These are phyloP conservation scores for Boletus sp. DNA, from an alignment of 1,284 basidiomycete species.

Conservation along the genomic window DNA sequence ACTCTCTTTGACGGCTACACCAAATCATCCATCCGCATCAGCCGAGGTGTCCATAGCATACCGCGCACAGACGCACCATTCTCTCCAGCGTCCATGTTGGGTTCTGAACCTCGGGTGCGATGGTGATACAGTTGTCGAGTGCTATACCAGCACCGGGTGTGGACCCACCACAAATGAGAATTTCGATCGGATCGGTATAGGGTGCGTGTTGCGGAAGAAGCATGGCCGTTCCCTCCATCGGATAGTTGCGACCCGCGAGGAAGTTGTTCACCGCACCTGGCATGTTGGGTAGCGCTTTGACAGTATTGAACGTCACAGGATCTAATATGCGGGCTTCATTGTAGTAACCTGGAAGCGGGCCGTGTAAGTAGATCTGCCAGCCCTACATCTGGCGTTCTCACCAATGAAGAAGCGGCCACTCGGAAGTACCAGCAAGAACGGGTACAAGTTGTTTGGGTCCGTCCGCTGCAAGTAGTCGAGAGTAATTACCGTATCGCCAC, in stretches of 20 bases:
- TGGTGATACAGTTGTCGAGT: constrained; percentile 51
- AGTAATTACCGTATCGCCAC: constrained; percentile 39
- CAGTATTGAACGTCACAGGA: constrained; percentile 57
- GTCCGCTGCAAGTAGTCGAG: constrained; percentile 53
- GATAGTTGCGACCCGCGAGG: constrained; percentile 70
- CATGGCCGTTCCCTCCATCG: constrained; percentile 66
- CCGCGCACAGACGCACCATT: constrained; percentile 3
- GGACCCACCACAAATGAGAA: constrained; percentile 77
- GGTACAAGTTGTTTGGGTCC: constrained; percentile 73
- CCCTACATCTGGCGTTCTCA: constrained; percentile 25
- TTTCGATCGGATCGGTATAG: constrained; percentile 60
- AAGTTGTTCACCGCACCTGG: constrained; percentile 75
- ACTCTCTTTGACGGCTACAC: constrained; percentile 68
- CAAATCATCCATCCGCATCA: not conserved
- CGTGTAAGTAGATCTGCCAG: not conserved
- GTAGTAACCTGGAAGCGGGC: constrained; percentile 53
- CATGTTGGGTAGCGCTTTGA: constrained; percentile 59
- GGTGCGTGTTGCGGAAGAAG: constrained; percentile 68
- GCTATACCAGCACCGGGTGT: too few species aligned
- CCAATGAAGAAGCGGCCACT: constrained; percentile 63
- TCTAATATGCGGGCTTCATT: constrained; percentile 75
- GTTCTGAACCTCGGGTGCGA: constrained; percentile 47
- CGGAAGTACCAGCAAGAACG: constrained; percentile 67
- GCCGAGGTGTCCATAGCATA: not conserved
- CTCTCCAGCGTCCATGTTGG: not conserved